Percentiles rank a stretch among this genome's conserved stretches.
Conservation (phyloP, 768 basidiomycete species). For the Pisolithus tinctorius region DNA sequence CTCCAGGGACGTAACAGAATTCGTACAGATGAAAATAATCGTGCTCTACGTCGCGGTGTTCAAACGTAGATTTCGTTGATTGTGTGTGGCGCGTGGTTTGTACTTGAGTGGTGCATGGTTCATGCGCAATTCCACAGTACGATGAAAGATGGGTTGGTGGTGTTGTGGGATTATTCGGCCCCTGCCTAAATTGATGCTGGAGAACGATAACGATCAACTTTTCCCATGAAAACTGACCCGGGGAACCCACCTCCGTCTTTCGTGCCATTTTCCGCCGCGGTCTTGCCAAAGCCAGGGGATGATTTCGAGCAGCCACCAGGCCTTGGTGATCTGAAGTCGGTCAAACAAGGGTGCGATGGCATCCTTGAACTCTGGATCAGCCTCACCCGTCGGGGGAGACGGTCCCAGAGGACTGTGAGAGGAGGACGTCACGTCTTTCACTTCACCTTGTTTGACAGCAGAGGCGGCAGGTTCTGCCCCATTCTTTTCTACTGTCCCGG, state of each 20-base stretch:
- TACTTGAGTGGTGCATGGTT: conserved; percentile 42
- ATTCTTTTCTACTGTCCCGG: neutral
- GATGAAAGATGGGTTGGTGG: conserved; percentile 50
- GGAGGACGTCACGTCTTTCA: neutral
- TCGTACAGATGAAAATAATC: neutral
- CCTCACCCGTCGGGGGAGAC: neutral
- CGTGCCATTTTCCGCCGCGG: conserved; percentile 45
- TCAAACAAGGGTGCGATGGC: conserved; percentile 53
- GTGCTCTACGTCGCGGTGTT: neutral
- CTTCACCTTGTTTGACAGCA: neutral
- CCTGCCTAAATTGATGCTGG: conserved; percentile 42
- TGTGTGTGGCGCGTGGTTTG: conserved; percentile 50
- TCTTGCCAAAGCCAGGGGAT: conserved; percentile 54
- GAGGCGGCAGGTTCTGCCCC: neutral
- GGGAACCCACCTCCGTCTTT: conserved; percentile 44
- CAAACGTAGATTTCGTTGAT: conserved; percentile 39
- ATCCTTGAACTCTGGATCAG: conserved; percentile 13
- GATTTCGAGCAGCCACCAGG: conserved; percentile 75
- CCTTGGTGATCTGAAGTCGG: conserved; percentile 31
- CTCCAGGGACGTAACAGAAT: too few relatives aligned
- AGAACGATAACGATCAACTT: neutral
- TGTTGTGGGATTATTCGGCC: conserved; percentile 47
- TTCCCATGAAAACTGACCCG: neutral
- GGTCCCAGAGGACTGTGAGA: neutral
- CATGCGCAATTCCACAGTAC: conserved; percentile 54